Percentiles rank a stretch among this genome's conserved stretches.
phyloP scores from a whole-genome alignment of 495 filamentous ascomycete species.

The Xylaria curta region DNA sequence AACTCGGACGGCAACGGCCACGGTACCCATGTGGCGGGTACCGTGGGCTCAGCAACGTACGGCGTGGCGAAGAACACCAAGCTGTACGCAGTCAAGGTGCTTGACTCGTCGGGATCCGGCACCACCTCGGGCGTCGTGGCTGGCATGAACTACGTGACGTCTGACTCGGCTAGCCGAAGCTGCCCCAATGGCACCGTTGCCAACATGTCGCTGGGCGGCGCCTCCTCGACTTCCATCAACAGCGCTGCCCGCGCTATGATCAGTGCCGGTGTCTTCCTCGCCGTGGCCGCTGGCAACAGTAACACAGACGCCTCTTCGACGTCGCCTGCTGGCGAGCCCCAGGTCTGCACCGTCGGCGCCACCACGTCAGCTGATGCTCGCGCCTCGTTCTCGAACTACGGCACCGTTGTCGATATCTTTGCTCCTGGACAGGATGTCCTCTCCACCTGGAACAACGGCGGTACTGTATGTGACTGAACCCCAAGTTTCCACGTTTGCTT shows the following conservation, averaged over 20 bases:
- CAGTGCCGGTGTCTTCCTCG: constrained; percentile 58
- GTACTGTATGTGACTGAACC: constrained; percentile 44
- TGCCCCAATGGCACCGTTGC: constrained; percentile 39
- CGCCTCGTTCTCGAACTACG: constrained; percentile 69
- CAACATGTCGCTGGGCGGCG: constrained; percentile 65
- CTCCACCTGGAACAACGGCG: constrained; percentile 62
- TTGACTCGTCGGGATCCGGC: constrained; percentile 57
- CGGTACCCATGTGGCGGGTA: constrained; percentile 59
- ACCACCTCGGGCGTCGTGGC: constrained; percentile 55
- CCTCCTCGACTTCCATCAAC: constrained; percentile 60
- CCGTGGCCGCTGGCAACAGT: constrained; percentile 64
- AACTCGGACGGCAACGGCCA: constrained; percentile 59
- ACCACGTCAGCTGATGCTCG: constrained; percentile 53
- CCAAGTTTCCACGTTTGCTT: not conserved
- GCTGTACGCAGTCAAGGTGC: constrained; percentile 58
- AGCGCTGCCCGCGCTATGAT: constrained; percentile 56
- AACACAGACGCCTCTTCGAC: constrained; percentile 53
- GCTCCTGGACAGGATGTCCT: constrained; percentile 64
- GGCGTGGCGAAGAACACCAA: constrained; percentile 57
- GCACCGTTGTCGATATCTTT: constrained; percentile 65
- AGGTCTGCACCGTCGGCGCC: constrained; percentile 67
- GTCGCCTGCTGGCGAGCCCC: constrained; percentile 63
- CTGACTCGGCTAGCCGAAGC: constrained; percentile 35
- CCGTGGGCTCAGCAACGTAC: constrained; percentile 55
- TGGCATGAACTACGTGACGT: constrained; percentile 55